Evolutionary conservation across 257 asterid genomes (phyloP).

Genomic region (Capsicum baccatum): DNA sequence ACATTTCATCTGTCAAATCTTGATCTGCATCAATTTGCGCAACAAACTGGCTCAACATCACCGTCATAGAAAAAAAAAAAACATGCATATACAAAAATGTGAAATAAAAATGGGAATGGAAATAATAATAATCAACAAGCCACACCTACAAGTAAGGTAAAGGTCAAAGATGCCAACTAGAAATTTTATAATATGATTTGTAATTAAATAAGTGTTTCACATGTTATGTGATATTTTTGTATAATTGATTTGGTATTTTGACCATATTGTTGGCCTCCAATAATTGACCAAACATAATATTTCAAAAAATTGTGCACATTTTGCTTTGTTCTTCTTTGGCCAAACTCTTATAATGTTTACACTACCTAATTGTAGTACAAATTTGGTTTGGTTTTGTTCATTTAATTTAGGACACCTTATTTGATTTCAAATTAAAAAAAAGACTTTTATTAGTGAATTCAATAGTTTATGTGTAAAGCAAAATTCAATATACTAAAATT

Average conservation of each 20-base stretch:
- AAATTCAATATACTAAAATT: too few relatives aligned
- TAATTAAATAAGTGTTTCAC: not conserved
- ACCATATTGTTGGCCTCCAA: conserved; percentile 11
- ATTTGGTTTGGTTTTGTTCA: not conserved
- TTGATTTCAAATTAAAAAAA: too few relatives aligned
- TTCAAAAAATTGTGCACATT: not conserved
- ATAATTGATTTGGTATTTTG: not conserved
- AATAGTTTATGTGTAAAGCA: too few relatives aligned
- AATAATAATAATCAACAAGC: not conserved
- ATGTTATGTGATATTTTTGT: not conserved
- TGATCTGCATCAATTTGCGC: not conserved
- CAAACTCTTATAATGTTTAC: conserved; percentile 13
- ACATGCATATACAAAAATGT: not conserved
- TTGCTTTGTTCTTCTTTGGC: not conserved
- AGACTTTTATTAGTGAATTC: too few relatives aligned
- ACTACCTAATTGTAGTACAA: not conserved
- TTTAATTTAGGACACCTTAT: not conserved
- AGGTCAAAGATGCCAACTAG: conserved; percentile 22
- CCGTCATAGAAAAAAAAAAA: not conserved
- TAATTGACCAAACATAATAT: conserved; percentile 4
- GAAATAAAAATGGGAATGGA: not conserved
- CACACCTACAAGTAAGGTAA: not conserved
- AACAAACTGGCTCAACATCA: not conserved
- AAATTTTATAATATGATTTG: not conserved
- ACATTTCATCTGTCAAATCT: not conserved